Evolutionary conservation across 1,284 basidiomycete genomes (phyloP).

Genomic region (Naganishia sp.): DNA sequence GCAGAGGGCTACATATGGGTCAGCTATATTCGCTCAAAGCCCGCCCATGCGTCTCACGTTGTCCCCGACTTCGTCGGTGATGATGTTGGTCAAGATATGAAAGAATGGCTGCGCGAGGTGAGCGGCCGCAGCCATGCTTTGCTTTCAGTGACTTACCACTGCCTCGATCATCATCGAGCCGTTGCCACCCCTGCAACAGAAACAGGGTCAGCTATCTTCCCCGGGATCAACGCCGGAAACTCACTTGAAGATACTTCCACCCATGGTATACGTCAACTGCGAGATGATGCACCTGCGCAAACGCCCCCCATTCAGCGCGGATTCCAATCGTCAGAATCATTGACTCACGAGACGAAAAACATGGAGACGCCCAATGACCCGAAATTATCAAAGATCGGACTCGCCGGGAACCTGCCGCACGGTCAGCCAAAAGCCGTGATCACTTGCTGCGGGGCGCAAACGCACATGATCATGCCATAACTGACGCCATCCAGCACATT

Average conservation of each 20-base stretch:
- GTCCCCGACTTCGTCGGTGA: slow-evolving; percentile 71
- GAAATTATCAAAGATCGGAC: slow-evolving; percentile 75
- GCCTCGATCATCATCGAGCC: slow-evolving; percentile 99
- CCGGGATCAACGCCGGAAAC: slow-evolving; percentile 32
- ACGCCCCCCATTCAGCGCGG: neutral
- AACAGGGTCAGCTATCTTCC: neutral
- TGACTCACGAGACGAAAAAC: slow-evolving; percentile 79
- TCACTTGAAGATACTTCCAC: slow-evolving; percentile 77
- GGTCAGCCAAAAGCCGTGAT: slow-evolving; percentile 11
- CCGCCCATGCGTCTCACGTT: slow-evolving; percentile 50
- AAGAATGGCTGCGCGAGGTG: slow-evolving; percentile 75
- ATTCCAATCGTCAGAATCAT: no score
- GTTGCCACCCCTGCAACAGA: slow-evolving; percentile 68
- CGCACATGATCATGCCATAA: slow-evolving; percentile 68
- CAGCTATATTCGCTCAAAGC: neutral
- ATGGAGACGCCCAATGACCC: slow-evolving; percentile 90
- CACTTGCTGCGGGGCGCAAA: slow-evolving; percentile 34
- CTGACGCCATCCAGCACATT: slow-evolving; percentile 90
- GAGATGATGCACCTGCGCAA: slow-evolving; percentile 65
- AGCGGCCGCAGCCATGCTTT: neutral
- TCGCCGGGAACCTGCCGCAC: slow-evolving; percentile 85
- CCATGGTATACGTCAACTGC: slow-evolving; percentile 81
- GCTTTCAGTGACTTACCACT: slow-evolving; percentile 62
- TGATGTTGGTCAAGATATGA: slow-evolving; percentile 81
- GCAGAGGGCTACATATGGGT: slow-evolving; percentile 57